Conservation (phyloP, 345 rosid species). For the Dipteronia sinensis region DNA sequence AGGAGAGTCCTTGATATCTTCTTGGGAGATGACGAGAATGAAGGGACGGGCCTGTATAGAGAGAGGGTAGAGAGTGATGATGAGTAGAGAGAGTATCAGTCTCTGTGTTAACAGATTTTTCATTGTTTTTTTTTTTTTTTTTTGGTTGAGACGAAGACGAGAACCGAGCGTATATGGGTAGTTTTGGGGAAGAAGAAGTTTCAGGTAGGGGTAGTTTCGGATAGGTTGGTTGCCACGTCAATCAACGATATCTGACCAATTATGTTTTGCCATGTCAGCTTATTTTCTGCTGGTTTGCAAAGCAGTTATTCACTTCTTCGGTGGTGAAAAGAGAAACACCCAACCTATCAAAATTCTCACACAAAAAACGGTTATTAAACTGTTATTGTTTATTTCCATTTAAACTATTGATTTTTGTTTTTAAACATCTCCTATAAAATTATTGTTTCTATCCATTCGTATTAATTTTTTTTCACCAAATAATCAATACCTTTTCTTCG, state of each 20-base stretch:
- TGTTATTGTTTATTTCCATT: too few relatives aligned
- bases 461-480: too few relatives aligned
- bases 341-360: too few relatives aligned
- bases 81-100: constrained; percentile 38
- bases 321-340: not conserved
- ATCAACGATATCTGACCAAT: not conserved
- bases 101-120: constrained; percentile 15
- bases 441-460: too few relatives aligned
- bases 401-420: too few relatives aligned
- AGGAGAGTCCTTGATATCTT: constrained; percentile 75
- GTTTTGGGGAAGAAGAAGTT: not conserved
- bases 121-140: constrained; percentile 11
- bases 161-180: not conserved
- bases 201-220: constrained; percentile 16
- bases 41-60: constrained; percentile 65
- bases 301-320: not conserved
- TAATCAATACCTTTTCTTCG: too few relatives aligned
- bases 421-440: too few relatives aligned
- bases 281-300: not conserved
- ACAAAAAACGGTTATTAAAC: too few relatives aligned
- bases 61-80: constrained; percentile 29
- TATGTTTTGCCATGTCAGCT: constrained; percentile 11
- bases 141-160: not conserved
- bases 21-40: constrained; percentile 75
- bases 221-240: constrained; percentile 14